Evolutionary conservation across 352 stramenopile species (phyloP).

Genomic region (Paralagenidium karlingii): DNA sequence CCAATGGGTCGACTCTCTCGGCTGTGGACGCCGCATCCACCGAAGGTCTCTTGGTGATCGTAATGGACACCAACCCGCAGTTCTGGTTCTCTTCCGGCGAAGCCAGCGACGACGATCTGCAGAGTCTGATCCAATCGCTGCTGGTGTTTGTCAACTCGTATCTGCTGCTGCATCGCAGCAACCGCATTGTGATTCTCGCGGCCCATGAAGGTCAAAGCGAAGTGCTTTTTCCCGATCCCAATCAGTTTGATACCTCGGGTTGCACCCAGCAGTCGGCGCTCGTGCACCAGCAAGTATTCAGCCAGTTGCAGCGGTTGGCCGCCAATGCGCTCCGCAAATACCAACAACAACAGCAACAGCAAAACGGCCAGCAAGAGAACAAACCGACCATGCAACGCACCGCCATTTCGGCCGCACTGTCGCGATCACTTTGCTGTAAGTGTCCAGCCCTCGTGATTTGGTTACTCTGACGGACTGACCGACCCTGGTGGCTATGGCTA

Average conservation of each 20-base stretch:
- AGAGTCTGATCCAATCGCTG: constrained; percentile 60
- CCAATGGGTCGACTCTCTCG: no score
- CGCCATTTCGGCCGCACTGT: constrained; percentile 63
- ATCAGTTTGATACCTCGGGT: constrained; percentile 46
- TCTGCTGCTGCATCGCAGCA: constrained; percentile 73
- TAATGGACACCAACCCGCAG: constrained; percentile 69
- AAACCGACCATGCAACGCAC: constrained; percentile 9
- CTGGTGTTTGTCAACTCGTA: constrained; percentile 84
- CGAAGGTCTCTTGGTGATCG: constrained; percentile 64
- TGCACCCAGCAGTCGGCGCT: constrained; percentile 55
- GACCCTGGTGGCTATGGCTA: not conserved
- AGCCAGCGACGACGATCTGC: constrained; percentile 15
- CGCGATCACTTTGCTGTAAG: constrained; percentile 71
- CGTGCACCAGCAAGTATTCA: constrained; percentile 60
- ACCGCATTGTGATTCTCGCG: constrained; percentile 74
- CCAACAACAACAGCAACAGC: no score
- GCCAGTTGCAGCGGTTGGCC: constrained; percentile 38
- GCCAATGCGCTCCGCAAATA: constrained; percentile 30
- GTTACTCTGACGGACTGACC: not conserved
- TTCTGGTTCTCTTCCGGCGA: constrained; percentile 40
- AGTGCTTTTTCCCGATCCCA: constrained; percentile 67
- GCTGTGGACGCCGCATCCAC: no score
- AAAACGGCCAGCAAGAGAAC: no score
- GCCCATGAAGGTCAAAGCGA: constrained; percentile 53
- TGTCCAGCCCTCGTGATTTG: not conserved